Percentiles rank a stretch among this genome's conserved stretches.
Conservation (phyloP, 192 early-diverging fungal genomes). For the Coemansia sp. region DNA sequence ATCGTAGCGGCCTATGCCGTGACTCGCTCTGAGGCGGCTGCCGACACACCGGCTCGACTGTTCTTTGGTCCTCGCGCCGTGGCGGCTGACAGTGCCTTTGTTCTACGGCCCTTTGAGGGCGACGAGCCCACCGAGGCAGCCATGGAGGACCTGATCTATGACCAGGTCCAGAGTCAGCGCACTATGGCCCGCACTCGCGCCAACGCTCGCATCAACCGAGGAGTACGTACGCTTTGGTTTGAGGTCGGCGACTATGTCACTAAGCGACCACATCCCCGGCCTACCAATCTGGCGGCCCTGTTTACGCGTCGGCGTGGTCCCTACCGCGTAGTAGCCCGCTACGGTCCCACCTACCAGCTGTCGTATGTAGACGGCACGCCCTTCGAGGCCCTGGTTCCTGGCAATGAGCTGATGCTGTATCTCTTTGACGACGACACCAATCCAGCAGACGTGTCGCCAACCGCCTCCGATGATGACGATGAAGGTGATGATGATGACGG, state of each 20-base stretch:
- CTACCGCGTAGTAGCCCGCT: not conserved
- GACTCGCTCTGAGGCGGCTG: not conserved
- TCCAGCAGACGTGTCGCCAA: no score
- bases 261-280: not conserved
- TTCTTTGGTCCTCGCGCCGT: conserved; percentile 4
- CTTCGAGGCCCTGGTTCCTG: no score
- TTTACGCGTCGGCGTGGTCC: conserved; percentile 10
- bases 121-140: not conserved
- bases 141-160: not conserved
- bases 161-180: not conserved
- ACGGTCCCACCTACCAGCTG: no score
- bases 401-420: no score
- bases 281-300: conserved; percentile 13
- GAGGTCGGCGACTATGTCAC: conserved; percentile 17
- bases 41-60: not conserved
- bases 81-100: not conserved
- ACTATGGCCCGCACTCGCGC: not conserved
- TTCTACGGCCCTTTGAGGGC: not conserved
- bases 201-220: not conserved
- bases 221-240: not conserved
- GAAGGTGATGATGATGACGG: no score
- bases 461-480: no score
- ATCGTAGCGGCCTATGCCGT: conserved; percentile 22
- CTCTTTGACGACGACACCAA: no score
- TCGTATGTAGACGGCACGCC: no score